Conservation (phyloP, 371 early-diverging fungal genomes). For the Synchytrium microbalum region DNA sequence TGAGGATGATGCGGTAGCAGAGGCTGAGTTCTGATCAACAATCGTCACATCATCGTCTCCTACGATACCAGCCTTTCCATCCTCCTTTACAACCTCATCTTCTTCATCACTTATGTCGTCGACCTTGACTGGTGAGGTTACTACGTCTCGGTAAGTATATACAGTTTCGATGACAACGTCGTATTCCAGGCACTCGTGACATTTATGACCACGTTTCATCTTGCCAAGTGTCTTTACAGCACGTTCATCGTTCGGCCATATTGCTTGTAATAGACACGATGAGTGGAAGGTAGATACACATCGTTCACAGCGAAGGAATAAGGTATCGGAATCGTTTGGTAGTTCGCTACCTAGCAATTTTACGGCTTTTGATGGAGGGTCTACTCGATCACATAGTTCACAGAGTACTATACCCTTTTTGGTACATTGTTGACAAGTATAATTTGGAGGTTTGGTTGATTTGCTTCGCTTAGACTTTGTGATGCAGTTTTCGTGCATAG, state of each 20-base stretch:
- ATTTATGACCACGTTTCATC: background rate
- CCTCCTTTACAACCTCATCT: background rate
- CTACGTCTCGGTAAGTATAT: background rate
- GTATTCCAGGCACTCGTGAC: background rate
- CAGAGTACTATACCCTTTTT: conserved; percentile 9
- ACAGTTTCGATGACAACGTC: background rate
- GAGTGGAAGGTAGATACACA: background rate
- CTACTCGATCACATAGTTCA: conserved; percentile 11
- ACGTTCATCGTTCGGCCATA: background rate
- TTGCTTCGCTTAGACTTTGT: conserved; percentile 3
- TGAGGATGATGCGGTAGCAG: background rate
- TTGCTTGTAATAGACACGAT: background rate
- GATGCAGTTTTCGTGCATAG: conserved; percentile 11
- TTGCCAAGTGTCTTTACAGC: background rate
- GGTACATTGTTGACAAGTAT: background rate
- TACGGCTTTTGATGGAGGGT: conserved; percentile 10
- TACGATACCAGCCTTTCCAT: background rate
- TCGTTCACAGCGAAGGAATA: background rate
- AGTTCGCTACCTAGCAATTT: too few relatives aligned
- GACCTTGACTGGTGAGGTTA: too few relatives aligned
- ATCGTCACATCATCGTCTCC: background rate
- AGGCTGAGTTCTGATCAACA: background rate
- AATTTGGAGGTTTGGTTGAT: background rate
- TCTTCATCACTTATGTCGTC: too few relatives aligned
- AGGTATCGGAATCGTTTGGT: background rate